Evolutionary conservation across 768 basidiomycete species (phyloP), one percentile per base, ranked within the genome.

Genomic region (Panaeolus papilionaceus): DNA sequence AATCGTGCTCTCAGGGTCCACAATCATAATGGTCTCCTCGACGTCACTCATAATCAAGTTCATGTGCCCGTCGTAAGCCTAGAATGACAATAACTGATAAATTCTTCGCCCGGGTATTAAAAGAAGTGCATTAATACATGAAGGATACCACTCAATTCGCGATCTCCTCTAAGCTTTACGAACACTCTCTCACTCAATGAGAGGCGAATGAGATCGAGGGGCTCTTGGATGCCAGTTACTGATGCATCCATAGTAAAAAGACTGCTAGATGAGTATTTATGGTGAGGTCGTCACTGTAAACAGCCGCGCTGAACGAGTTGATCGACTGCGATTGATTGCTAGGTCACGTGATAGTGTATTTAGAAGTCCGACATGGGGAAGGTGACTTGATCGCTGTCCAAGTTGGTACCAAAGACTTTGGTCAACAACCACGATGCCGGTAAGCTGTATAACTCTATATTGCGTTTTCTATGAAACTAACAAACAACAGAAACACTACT

Each of bases 61-160:
- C 98, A 99, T 99, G 79, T 99, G 98, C n/a, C 96, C 98, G 81
- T 99, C 98, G 75, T 99, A 99, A 23, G 98, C 98, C 98, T 99
- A 74, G 71, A 33, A 68, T 63, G 63, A 63, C 61, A 58, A 28
- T 58, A 37, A 58, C 28, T 58, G 54, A 58, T 58, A 58, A 58
- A 58, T 58, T 58, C 26, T 23, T 58, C 14, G 54, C 28, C 28
- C 18, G 28, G 8, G 18, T 16, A 58, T 58, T 54, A 47, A 40
- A 65, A 62, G 67, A 65, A 54, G 42, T 66, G 68, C 66, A 67
- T 61, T 77, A 93, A 61, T 75, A 97, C 98, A 81, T 99, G 97
- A 58, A 99, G 82, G 71, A 97, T 89, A 10, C 97, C 97, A 3
- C 91, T 89, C 54, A 99, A 82, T 73, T 98, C 92, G 62, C 98